These are phyloP conservation scores for Xylaria sp. DNA, from an alignment of 2,329 filamentous ascomycete species.

Conservation along the genomic window DNA sequence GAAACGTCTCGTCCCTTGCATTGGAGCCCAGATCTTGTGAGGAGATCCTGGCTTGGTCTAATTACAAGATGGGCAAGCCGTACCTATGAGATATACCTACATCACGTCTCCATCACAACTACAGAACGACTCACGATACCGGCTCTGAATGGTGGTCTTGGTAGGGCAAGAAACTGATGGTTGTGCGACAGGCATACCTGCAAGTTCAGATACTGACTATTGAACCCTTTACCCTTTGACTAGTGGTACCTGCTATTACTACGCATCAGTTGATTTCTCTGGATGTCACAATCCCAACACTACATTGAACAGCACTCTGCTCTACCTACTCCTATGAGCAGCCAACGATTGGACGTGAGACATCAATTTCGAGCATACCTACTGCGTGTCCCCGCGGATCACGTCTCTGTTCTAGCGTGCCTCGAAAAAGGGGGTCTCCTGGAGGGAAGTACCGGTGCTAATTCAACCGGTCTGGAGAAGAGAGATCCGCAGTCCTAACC, in stretches of 20 bases:
- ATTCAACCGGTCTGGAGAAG: background rate
- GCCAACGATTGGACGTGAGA: too few species aligned
- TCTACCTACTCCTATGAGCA: background rate
- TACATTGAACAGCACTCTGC: background rate
- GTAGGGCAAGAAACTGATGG: background rate
- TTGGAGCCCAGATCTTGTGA: too few species aligned
- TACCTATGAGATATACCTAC: too few species aligned
- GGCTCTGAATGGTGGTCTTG: background rate
- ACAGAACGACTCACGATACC: background rate
- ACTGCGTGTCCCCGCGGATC: too few species aligned
- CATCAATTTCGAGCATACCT: too few species aligned
- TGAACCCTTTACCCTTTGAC: background rate
- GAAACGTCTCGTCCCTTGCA: too few species aligned
- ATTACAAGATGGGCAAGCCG: too few species aligned
- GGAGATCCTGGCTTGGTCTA: too few species aligned
- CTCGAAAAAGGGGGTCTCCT: background rate
- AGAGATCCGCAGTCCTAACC: too few species aligned
- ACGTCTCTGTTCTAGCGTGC: background rate
- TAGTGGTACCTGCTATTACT: background rate
- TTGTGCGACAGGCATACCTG: background rate
- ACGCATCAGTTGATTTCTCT: background rate
- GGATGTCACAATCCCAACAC: background rate
- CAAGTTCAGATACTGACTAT: background rate
- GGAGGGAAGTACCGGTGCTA: background rate
- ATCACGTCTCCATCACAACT: background rate